A percentile compares a stretch with the other conserved stretches of the same genome.
Evolutionary conservation across 2,329 filamentous ascomycete species (phyloP).

Genomic region (Zopfia rhizophila): DNA sequence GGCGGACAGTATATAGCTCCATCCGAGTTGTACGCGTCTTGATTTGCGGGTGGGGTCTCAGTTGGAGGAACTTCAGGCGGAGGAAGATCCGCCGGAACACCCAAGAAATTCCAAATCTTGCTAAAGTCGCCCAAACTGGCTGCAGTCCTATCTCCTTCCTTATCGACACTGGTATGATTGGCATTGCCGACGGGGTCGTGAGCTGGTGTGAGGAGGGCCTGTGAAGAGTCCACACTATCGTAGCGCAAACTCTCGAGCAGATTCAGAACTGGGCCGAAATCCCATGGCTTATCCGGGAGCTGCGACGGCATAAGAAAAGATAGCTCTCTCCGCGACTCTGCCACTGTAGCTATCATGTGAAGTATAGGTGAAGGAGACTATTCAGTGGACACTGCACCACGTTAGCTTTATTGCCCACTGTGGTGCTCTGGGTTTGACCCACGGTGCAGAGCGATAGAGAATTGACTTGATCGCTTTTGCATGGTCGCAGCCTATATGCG

Average conservation of each 20-base stretch:
- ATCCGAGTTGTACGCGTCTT: conserved; percentile 55
- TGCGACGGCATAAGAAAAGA: conserved; percentile 43
- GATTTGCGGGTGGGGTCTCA: conserved; percentile 31
- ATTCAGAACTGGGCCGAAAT: conserved; percentile 58
- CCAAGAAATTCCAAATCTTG: conserved; percentile 58
- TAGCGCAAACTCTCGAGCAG: no score
- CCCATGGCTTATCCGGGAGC: conserved; percentile 54
- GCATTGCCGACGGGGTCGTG: conserved; percentile 11
- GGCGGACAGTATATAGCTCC: conserved; percentile 48
- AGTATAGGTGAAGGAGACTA: not conserved
- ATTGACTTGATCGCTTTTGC: not conserved
- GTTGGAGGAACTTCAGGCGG: conserved; percentile 32
- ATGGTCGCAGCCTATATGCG: no score
- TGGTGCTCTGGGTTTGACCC: not conserved
- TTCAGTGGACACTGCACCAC: not conserved
- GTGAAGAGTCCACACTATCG: no score
- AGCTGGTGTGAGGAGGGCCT: no score
- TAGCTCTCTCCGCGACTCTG: not conserved
- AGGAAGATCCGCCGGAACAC: conserved; percentile 39
- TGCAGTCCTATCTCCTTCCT: conserved; percentile 14
- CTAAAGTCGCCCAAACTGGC: conserved; percentile 57
- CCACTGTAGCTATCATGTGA: no score
- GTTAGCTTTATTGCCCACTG: not conserved
- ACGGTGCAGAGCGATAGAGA: not conserved
- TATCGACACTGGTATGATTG: conserved; percentile 14